phyloP scores from a whole-genome alignment of 768 basidiomycete species.

The Polyporus arcularius region DNA sequence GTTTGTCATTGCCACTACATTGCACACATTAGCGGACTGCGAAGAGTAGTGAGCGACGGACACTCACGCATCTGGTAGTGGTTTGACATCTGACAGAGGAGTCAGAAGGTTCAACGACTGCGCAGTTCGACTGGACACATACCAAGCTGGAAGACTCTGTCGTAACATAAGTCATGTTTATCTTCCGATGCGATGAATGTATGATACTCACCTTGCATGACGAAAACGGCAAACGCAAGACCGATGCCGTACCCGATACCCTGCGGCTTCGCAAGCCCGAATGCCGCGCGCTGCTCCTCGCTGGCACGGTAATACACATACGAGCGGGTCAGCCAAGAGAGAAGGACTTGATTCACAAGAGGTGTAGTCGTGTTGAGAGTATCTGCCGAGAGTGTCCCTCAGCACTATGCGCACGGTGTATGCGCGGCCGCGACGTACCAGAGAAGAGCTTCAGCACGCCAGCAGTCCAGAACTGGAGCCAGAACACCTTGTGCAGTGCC shows the following conservation, averaged over 20 bases:
- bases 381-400: slow-evolving; percentile 28
- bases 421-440: slow-evolving; percentile 24
- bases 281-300: slow-evolving; percentile 38
- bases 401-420: background rate
- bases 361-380: slow-evolving; percentile 56
- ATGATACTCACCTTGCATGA: slow-evolving; percentile 52
- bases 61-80: slow-evolving; percentile 44
- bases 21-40: background rate
- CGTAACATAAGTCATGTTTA: background rate
- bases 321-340: slow-evolving; percentile 56
- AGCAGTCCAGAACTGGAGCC: slow-evolving; percentile 46
- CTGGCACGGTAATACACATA: slow-evolving; percentile 44
- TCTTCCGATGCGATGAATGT: background rate
- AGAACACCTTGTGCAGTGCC: slow-evolving; percentile 50
- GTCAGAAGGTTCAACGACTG: too few species aligned
- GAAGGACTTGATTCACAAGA: slow-evolving; percentile 56
- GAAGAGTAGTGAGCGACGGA: background rate
- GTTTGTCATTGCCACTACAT: slow-evolving; percentile 44
- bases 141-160: slow-evolving; percentile 39
- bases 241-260: slow-evolving; percentile 66
- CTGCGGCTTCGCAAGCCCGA: slow-evolving; percentile 39
- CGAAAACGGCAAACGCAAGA: slow-evolving; percentile 55
- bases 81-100: slow-evolving; percentile 33
- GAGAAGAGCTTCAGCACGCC: slow-evolving; percentile 47
- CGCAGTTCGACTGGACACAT: slow-evolving; percentile 3